phyloP scores from a whole-genome alignment of 1,139 yeast genomes.

The Pneumocystis canis region DNA sequence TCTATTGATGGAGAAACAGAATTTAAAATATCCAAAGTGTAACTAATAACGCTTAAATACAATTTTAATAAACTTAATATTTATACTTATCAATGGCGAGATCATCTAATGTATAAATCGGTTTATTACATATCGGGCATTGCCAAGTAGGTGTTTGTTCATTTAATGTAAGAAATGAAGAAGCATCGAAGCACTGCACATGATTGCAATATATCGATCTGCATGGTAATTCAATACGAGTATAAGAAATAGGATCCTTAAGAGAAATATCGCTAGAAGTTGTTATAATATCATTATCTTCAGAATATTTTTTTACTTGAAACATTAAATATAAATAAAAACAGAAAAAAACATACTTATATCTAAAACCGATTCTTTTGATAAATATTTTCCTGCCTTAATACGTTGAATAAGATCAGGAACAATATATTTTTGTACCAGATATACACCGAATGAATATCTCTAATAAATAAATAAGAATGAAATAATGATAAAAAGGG shows the following conservation, averaged over 20 bases:
- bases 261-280: slow-evolving; percentile 25
- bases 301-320: slow-evolving; percentile 17
- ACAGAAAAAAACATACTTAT: slow-evolving; percentile 6
- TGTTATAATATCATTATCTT: slow-evolving; percentile 29
- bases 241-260: slow-evolving; percentile 27
- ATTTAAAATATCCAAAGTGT: slow-evolving; percentile 23
- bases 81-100: slow-evolving; percentile 27
- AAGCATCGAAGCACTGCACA: slow-evolving; percentile 31
- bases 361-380: slow-evolving; percentile 18
- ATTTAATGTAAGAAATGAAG: slow-evolving; percentile 27
- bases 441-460: slow-evolving; percentile 21
- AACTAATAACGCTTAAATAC: slow-evolving; percentile 6
- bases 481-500: neutral
- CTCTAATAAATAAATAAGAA: slow-evolving; percentile 4
- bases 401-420: slow-evolving; percentile 21
- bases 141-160: slow-evolving; percentile 32
- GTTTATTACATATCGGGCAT: slow-evolving; percentile 30
- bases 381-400: slow-evolving; percentile 20
- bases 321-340: neutral
- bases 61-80: neutral
- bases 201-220: slow-evolving; percentile 28
- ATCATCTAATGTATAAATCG: slow-evolving; percentile 20
- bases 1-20: slow-evolving; percentile 20
- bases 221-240: slow-evolving; percentile 27
- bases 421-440: slow-evolving; percentile 18